A percentile compares a stretch with the other conserved stretches of the same genome.
These are phyloP conservation scores for Plantago major DNA, from an alignment of 257 asterid species.

Conservation along the genomic window DNA sequence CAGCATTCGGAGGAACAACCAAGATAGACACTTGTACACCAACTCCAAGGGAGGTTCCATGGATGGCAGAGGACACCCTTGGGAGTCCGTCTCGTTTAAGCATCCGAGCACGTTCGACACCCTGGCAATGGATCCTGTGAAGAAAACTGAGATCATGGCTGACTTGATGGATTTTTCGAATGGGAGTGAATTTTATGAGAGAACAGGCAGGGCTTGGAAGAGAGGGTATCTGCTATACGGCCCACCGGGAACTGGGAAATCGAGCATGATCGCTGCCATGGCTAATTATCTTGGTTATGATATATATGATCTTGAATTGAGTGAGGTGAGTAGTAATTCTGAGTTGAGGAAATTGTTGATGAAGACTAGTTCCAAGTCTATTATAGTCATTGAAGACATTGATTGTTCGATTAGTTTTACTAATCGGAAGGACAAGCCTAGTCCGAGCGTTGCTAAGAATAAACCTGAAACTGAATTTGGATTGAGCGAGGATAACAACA, in stretches of 20 bases:
- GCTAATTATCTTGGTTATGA: constrained; percentile 40
- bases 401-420: constrained; percentile 35
- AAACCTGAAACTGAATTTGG: constrained; percentile 22
- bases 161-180: constrained; percentile 28
- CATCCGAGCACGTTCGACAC: constrained; percentile 41
- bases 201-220: constrained; percentile 41
- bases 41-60: constrained; percentile 54
- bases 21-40: constrained; percentile 47
- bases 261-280: constrained; percentile 51
- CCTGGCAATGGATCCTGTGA: constrained; percentile 30
- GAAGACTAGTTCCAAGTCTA: constrained; percentile 35
- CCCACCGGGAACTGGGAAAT: constrained; percentile 43
- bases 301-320: constrained; percentile 39
- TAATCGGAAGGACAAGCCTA: constrained; percentile 17
- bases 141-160: constrained; percentile 30
- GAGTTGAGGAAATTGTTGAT: constrained; percentile 36
- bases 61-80: constrained; percentile 53
- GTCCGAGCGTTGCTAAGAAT: too few species aligned
- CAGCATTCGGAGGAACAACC: constrained; percentile 38
- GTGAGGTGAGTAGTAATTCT: constrained; percentile 33
- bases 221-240: constrained; percentile 37
- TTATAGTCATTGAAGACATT: constrained; percentile 39
- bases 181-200: constrained; percentile 29
- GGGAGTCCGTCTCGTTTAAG: constrained; percentile 42
- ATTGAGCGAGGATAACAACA: constrained; percentile 37